phyloP scores from a whole-genome alignment of 306 rosid species.

The Ormosia semicastrata region DNA sequence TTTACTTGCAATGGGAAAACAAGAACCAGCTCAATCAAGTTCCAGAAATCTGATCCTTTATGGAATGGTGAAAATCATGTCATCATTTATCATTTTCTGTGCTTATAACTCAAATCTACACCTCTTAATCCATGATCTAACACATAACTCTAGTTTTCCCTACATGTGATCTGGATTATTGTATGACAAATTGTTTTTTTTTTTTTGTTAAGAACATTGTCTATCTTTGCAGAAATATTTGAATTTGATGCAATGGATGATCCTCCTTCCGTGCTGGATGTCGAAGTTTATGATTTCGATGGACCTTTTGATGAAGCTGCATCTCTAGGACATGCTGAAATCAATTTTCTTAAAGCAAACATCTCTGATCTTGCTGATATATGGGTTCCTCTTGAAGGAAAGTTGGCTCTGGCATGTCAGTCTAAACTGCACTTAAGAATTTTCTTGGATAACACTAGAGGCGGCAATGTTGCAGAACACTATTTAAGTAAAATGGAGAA shows the following conservation, averaged over 20 bases:
- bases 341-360: constrained; percentile 79
- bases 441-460: constrained; percentile 86
- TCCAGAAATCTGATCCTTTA: constrained; percentile 80
- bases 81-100: constrained; percentile 17
- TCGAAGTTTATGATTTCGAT: constrained; percentile 91
- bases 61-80: constrained; percentile 75
- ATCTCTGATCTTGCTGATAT: constrained; percentile 85
- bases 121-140: constrained; percentile 6
- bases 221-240: constrained; percentile 76
- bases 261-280: constrained; percentile 90
- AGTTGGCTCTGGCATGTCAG: constrained; percentile 89
- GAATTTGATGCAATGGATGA: constrained; percentile 99
- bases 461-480: constrained; percentile 67
- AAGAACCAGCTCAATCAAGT: constrained; percentile 96
- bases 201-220: constrained; percentile 26
- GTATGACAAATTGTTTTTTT: constrained; percentile 1
- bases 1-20: constrained; percentile 94
- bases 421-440: constrained; percentile 90
- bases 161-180: not conserved
- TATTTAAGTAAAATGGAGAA: constrained; percentile 94
- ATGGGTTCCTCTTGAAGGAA: constrained; percentile 95
- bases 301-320: constrained; percentile 95
- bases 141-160: not conserved
- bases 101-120: constrained; percentile 7
- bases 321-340: constrained; percentile 86